Evolutionary conservation across 352 stramenopile species (phyloP).

Genomic region (Phytophthora colocasiae): DNA sequence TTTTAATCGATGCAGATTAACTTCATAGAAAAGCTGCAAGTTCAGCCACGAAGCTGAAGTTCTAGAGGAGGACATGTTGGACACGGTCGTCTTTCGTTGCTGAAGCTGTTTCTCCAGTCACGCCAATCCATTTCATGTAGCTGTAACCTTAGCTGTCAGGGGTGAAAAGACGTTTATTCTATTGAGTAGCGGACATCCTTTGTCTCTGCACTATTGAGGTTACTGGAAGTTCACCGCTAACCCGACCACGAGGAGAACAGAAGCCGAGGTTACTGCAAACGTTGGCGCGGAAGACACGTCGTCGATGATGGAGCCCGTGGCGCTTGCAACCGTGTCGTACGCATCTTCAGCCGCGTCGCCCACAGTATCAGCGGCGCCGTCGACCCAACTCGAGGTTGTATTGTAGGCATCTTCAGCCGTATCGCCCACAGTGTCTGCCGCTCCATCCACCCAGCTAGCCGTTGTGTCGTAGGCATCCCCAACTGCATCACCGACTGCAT

Average conservation of each 20-base stretch:
- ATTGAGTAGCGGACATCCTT: background rate
- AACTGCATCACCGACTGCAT: constrained; percentile 20
- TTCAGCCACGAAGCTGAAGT: background rate
- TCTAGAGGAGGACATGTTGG: background rate
- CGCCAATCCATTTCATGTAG: background rate
- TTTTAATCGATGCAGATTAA: constrained; percentile 33
- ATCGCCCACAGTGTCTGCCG: constrained; percentile 19
- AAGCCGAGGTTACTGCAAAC: constrained; percentile 8
- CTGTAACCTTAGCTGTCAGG: too few species aligned
- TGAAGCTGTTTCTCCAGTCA: background rate
- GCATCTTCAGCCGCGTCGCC: constrained; percentile 14
- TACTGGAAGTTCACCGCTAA: constrained; percentile 20
- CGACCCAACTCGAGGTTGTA: constrained; percentile 24
- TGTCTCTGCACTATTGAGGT: background rate
- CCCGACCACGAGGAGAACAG: constrained; percentile 3
- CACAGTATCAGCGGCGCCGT: constrained; percentile 12
- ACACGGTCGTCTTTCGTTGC: constrained; percentile 2
- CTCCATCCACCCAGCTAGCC: constrained; percentile 30
- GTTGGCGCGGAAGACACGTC: constrained; percentile 27
- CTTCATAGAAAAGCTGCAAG: constrained; percentile 16
- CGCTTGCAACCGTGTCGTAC: constrained; percentile 25
- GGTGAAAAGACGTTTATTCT: constrained; percentile 11
- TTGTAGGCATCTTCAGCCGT: constrained; percentile 23
- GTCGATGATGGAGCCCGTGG: constrained; percentile 32
- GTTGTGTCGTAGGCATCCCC: constrained; percentile 29